Percentiles rank a stretch among this genome's conserved stretches.
These are phyloP conservation scores for Sporothrix pallida DNA, from an alignment of 2,329 filamentous ascomycete species.

Conservation along the genomic window DNA sequence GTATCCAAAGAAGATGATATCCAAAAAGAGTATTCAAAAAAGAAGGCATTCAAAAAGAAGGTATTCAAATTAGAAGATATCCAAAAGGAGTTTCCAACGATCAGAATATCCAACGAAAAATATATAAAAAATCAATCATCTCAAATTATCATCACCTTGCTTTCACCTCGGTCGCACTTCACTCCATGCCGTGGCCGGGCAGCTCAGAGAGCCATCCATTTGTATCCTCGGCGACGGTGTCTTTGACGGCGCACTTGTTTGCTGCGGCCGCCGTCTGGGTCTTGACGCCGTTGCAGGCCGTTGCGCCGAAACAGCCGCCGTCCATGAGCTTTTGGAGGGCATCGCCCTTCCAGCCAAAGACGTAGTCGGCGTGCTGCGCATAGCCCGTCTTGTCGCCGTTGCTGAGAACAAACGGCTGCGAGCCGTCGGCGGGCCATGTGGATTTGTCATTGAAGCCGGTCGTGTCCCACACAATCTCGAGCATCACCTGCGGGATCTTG, in stretches of 20 bases:
- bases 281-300: slow-evolving; percentile 44
- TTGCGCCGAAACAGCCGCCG: slow-evolving; percentile 32
- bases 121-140: not conserved
- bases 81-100: too few relatives aligned
- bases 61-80: too few relatives aligned
- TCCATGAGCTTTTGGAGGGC: slow-evolving; percentile 41
- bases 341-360: slow-evolving; percentile 45
- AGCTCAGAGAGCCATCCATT: slow-evolving; percentile 42
- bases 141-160: not conserved
- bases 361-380: slow-evolving; percentile 45
- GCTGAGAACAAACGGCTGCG: slow-evolving; percentile 43
- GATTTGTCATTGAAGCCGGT: slow-evolving; percentile 44
- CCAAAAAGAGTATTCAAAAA: too few relatives aligned
- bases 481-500: slow-evolving; percentile 47
- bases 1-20: too few relatives aligned
- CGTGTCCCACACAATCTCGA: slow-evolving; percentile 55
- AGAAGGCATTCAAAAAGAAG: too few relatives aligned
- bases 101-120: not conserved
- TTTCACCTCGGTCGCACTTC: not conserved
- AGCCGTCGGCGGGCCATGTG: slow-evolving; percentile 47
- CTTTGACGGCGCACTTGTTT: slow-evolving; percentile 45
- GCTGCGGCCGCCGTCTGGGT: slow-evolving; percentile 44
- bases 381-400: slow-evolving; percentile 42
- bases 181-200: slow-evolving; percentile 34
- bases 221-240: slow-evolving; percentile 43